Evolutionary conservation across 2,329 filamentous ascomycete genomes (phyloP), one percentile per base, ranked within the genome.

Genomic region (Dryadomyces quercivorus): DNA sequence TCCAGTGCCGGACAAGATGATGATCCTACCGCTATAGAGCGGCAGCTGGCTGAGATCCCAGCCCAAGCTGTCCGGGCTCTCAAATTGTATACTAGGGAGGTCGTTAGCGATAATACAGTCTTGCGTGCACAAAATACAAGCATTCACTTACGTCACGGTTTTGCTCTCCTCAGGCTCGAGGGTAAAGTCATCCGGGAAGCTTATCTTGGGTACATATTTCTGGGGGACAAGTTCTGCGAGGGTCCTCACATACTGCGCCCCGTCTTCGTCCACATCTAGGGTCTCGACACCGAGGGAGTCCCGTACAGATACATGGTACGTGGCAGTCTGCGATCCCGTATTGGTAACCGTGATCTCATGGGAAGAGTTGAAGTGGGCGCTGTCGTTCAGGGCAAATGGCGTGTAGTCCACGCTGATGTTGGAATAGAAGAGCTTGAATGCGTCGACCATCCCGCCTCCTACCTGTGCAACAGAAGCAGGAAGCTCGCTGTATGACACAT

Each of bases 381-480:
- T 74, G 59, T 75, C 72, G 57, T 74, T 74, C 59, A 74, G 8
- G 26, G 26, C 26, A 8, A 31, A 31, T 31, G 26, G 69, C 36
- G 65, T 64, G 47, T 74, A 64, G 57, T 67, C 69, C 36, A 65
- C 66, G 6, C 67, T 67, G 1, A 68, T 71, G 9, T 58, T 65
- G 48, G 70, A 66, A 54, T 70, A 64, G 18, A 72, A 63, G 9
- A 71, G 66, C 57, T 72, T 68, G 57, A 64, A 66, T 16, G 68
- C 70, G 55, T 73, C 66, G 44, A 74, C 62, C 9, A 72, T 62
- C 9, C 71, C 71, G 49, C 61, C 66, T 49, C 71, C 71, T 63
- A 62, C 69, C 67, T 58, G 72, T 12, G 22, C 20, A 26, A 31
- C 43, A 13, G 55, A 46, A 16, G 63, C 61, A 26, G 57, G 56